Conservation (phyloP, 495 filamentous ascomycete species). For the Bombardia bombarda region DNA sequence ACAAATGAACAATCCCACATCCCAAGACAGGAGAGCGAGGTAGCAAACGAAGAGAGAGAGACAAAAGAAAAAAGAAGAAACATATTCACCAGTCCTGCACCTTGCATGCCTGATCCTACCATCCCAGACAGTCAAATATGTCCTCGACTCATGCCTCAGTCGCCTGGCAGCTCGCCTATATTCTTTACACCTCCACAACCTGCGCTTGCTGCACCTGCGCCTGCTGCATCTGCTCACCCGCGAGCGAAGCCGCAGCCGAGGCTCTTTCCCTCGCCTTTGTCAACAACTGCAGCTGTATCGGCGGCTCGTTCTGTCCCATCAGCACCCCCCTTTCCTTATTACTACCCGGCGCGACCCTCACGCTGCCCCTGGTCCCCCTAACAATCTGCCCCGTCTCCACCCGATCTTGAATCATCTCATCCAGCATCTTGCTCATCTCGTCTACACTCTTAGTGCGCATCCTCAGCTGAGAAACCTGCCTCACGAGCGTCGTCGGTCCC, state of each 20-base stretch:
- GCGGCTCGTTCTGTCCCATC: slow-evolving; percentile 12
- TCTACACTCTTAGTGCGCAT: slow-evolving; percentile 66
- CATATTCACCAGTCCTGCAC: not conserved
- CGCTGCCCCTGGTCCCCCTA: slow-evolving; percentile 49
- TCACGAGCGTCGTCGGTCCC: slow-evolving; percentile 24
- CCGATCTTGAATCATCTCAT: slow-evolving; percentile 88
- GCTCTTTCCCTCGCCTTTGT: no score
- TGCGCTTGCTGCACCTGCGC: no score
- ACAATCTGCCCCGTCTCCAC: slow-evolving; percentile 62
- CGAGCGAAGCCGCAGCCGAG: no score
- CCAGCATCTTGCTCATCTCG: slow-evolving; percentile 82
- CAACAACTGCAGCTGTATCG: slow-evolving; percentile 29
- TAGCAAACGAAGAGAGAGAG: slow-evolving; percentile 1
- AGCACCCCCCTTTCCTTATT: slow-evolving; percentile 4
- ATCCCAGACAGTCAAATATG: no score
- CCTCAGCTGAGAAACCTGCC: slow-evolving; percentile 31
- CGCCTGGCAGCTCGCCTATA: no score
- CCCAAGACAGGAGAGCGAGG: not conserved
- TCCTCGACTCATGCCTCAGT: no score
- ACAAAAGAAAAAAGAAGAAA: slow-evolving; percentile 3
- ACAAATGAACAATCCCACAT: slow-evolving; percentile 7
- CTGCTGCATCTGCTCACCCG: no score
- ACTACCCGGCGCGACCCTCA: slow-evolving; percentile 35
- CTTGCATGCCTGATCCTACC: not conserved
- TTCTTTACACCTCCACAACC: no score